Evolutionary conservation across 2,329 filamentous ascomycete genomes (phyloP), one percentile per base, ranked within the genome.

Genomic region (Colletotrichum horii): DNA sequence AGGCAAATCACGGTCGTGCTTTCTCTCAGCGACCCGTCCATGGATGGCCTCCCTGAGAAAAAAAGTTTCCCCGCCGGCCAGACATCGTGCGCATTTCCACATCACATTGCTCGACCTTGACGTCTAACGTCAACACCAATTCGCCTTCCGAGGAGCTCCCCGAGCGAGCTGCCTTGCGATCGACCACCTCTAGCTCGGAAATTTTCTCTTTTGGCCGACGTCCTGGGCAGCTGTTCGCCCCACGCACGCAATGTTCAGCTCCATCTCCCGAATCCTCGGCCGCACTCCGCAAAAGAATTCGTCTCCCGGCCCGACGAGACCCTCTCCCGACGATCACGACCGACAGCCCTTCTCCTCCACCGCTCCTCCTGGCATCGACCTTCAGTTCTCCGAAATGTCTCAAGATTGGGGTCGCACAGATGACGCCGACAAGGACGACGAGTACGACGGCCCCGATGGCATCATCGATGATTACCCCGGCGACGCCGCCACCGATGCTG

Each of bases 171-270:
- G 15, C 68, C 70, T 62, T 19, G 55, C 36, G 26, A 32, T 14
- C n/a, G 11, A 48, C 36, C 8, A 16, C 16, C 22, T 55, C 16
- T 16, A 11, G 15, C 19, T 22, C 58, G 16, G n/a, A 55, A 22
- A 55, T 14, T 22, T 24, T 61, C 11, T 19, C 19, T 65, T 15
- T 14, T 15, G 14, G 9, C 38, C 16, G 30, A 30, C 34, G 34
- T 14, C 9, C 28, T 6, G 19, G 60, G n/a, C 36, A 22, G 34
- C 19, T 36, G 15, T 24, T n/a, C 43, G 43, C 43, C 43, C 43
- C 48, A 19, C 65, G 43, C n/a, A 55, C 26, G 43, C 43, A 58
- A 76, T 76, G 74, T 74, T 76, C 38, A 74, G 58, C 70, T 76
- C 74, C 56, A 34, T 76, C 24, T 74, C 71, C 15, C 61, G 71